phyloP scores from a whole-genome alignment of 2,329 filamentous ascomycete genomes.

The Monilinia aucupariae region DNA sequence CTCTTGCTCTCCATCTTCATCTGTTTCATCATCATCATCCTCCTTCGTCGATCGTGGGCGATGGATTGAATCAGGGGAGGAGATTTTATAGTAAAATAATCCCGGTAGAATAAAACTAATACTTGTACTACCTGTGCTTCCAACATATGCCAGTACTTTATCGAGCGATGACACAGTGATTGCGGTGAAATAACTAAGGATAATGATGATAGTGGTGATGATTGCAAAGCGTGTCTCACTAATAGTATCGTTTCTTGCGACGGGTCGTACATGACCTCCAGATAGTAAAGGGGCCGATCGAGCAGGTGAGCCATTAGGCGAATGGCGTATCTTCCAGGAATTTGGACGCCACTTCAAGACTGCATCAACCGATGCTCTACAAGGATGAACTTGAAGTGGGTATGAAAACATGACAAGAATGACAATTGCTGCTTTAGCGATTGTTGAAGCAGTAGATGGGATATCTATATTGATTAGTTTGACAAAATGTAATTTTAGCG shows the following conservation, averaged over 20 bases:
- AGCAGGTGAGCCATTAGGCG: constrained; percentile 35
- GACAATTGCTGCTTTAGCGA: constrained; percentile 92
- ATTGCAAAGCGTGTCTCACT: constrained; percentile 82
- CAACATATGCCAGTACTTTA: constrained; percentile 89
- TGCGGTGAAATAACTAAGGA: constrained; percentile 78
- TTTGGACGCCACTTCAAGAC: constrained; percentile 86
- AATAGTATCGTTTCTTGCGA: constrained; percentile 57
- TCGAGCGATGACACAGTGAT: constrained; percentile 88
- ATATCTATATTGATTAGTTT: constrained; percentile 44
- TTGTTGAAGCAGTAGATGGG: constrained; percentile 75
- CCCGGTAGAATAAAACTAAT: constrained; percentile 97
- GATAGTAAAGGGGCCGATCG: constrained; percentile 38
- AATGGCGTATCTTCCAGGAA: constrained; percentile 35
- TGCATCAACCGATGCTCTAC: constrained; percentile 88
- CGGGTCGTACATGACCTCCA: constrained; percentile 43
- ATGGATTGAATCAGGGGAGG: constrained; percentile 76
- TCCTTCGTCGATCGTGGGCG: constrained; percentile 86
- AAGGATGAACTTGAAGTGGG: constrained; percentile 91
- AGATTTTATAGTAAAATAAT: constrained; percentile 98
- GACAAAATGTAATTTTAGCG: constrained; percentile 1
- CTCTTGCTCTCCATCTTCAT: constrained; percentile 51
- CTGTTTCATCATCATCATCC: constrained; percentile 84
- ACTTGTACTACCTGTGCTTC: constrained; percentile 86
- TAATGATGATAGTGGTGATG: constrained; percentile 80
- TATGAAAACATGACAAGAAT: constrained; percentile 95